Percentiles rank a stretch among this genome's conserved stretches.
phyloP scores from a whole-genome alignment of 192 early-diverging fungal genomes.

The Coemansia sp. region DNA sequence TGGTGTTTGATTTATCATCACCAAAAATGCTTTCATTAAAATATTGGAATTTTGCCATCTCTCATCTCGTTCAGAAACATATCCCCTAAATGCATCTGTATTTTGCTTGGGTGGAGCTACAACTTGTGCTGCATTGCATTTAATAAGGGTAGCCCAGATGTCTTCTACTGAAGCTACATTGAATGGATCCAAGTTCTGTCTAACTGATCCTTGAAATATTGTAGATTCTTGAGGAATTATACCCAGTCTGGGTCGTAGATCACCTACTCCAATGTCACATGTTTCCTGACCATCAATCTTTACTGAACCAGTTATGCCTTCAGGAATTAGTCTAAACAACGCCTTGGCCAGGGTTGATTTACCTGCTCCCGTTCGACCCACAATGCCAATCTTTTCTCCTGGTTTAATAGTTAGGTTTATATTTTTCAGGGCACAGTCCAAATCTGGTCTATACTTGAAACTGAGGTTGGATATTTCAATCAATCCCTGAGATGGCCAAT shows the following conservation, averaged over 20 bases:
- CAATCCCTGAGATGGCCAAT: constrained; percentile 53
- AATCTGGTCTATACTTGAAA: constrained; percentile 34
- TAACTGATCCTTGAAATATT: constrained; percentile 64
- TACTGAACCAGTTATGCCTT: constrained; percentile 38
- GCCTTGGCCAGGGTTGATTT: constrained; percentile 59
- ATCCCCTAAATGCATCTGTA: not conserved
- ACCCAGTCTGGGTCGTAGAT: constrained; percentile 54
- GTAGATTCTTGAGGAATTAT: constrained; percentile 68
- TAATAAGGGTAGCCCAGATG: constrained; percentile 60
- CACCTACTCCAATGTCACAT: constrained; percentile 54
- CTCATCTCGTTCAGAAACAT: not conserved
- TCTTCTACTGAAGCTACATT: constrained; percentile 51
- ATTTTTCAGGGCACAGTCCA: constrained; percentile 24
- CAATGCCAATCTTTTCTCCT: constrained; percentile 61
- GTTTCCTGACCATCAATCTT: constrained; percentile 58
- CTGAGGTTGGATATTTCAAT: constrained; percentile 48
- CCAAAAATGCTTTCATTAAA: not conserved
- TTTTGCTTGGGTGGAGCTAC: not conserved
- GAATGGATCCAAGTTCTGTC: constrained; percentile 70
- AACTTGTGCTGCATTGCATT: constrained; percentile 6
- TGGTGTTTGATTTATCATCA: not conserved
- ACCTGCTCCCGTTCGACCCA: constrained; percentile 57
- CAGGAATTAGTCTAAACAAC: constrained; percentile 60
- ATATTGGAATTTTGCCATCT: constrained; percentile 37
- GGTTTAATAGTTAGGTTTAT: constrained; percentile 35